Evolutionary conservation across 305 asterid genomes (phyloP).

Genomic region (Fraxinus sp.): DNA sequence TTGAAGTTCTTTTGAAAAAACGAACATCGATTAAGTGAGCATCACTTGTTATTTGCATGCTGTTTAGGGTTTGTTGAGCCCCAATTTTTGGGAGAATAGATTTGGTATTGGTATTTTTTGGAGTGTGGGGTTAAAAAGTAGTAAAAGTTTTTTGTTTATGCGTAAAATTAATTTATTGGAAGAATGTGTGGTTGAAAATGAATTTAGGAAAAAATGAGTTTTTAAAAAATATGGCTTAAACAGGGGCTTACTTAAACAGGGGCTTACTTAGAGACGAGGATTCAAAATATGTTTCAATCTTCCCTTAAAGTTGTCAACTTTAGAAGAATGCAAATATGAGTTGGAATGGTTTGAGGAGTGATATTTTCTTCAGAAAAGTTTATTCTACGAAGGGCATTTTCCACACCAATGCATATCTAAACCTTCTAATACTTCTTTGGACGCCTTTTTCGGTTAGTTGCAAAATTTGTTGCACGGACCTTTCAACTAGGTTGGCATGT

Average conservation of each 20-base stretch:
- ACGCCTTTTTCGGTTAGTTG: not conserved
- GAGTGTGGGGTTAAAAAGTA: not conserved
- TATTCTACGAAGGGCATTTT: not conserved
- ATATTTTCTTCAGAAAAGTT: not conserved
- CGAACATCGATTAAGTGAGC: not conserved
- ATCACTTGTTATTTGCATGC: not conserved
- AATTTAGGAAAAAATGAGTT: not conserved
- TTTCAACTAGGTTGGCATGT: not conserved
- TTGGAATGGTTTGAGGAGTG: not conserved
- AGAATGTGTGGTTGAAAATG: not conserved
- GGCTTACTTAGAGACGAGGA: not conserved
- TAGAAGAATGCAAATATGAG: not conserved
- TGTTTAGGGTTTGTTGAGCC: not conserved
- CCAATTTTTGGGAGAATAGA: not conserved
- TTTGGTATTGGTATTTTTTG: not conserved
- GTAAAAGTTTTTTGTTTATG: not conserved
- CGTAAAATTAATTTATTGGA: not conserved
- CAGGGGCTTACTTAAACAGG: not conserved
- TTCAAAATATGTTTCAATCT: not conserved
- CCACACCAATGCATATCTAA: not conserved
- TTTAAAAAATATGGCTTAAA: not conserved
- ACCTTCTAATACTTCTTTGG: not conserved
- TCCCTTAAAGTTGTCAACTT: not conserved
- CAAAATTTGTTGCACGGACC: not conserved
- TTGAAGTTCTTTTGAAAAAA: not conserved